Evolutionary conservation across 2,329 filamentous ascomycete species (phyloP).

Genomic region (Knufia petricola): DNA sequence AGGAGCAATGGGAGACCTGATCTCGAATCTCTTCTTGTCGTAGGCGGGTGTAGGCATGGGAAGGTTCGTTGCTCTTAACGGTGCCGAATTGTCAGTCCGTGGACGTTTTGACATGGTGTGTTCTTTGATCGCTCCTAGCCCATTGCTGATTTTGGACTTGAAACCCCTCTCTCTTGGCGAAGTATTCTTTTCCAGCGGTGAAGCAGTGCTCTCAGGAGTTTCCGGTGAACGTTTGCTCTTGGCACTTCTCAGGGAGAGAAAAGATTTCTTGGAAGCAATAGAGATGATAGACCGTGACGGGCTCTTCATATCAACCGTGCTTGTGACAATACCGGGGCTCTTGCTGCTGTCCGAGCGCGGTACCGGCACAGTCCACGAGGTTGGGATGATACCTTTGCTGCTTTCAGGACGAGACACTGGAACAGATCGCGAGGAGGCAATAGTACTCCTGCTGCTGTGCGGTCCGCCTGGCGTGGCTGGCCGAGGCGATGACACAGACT

Average conservation of each 20-base stretch:
- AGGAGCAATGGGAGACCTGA: neutral
- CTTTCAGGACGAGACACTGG: neutral
- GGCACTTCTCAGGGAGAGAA: neutral
- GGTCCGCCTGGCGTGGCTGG: neutral
- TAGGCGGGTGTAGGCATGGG: slow-evolving; percentile 6
- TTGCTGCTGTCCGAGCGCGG: neutral
- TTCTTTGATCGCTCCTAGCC: slow-evolving; percentile 7
- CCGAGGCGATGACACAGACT: neutral
- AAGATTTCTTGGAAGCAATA: slow-evolving; percentile 1
- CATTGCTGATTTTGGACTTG: slow-evolving; percentile 7
- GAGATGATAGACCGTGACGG: neutral
- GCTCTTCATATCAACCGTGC: slow-evolving; percentile 4
- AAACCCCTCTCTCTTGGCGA: neutral
- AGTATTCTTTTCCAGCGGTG: neutral
- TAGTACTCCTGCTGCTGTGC: neutral
- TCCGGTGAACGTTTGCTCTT: neutral
- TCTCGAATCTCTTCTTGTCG: slow-evolving; percentile 8
- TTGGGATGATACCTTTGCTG: neutral
- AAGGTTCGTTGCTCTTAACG: slow-evolving; percentile 1
- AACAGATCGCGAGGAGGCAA: neutral
- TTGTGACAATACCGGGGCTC: slow-evolving; percentile 1
- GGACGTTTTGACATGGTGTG: neutral
- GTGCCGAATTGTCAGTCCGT: slow-evolving; percentile 3
- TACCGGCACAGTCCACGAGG: neutral
- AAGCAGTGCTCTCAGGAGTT: neutral